Evolutionary conservation across 2,329 filamentous ascomycete species (phyloP), one percentile per base, ranked within the genome.

Genomic region (Monilinia fructicola): DNA sequence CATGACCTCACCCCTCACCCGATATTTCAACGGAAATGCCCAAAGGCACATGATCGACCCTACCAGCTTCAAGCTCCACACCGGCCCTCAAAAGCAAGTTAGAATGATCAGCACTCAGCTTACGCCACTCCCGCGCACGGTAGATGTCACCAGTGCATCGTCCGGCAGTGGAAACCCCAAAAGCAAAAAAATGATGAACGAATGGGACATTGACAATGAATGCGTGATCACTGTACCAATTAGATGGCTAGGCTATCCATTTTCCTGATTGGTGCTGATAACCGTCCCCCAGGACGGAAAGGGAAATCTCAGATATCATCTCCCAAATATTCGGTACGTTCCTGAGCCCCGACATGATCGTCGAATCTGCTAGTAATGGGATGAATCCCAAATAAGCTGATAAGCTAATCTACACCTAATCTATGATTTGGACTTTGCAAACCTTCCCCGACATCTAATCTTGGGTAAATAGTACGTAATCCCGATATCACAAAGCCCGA

Each of bases 241-340:
- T 14, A n/a, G 40, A 58, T 46, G 40, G 21, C 18, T 46, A 14
- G 16, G 16, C 12, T 38, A 50, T 38, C 44, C 11, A 61, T 23
- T 21, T 38, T 26, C 1, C 31, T 31, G 21, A 55, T 4, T 18
- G n/a, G 1, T 38, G 35, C 10, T 12, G 11, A 14, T 35, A 3
- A 14, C 18, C 31, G 28, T 31, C 2, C 23, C n/a, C 42, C 21
- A 2, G 18, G 14, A 50, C 10, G 21, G 44, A 14, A 50, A 50
- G 28, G 42, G 35, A 23, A 3, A 31, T 12, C 31, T 11, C 26
- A 23, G 28, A 14, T 46, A 35, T 48, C 44, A 38, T 38, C 31
- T 50, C 50, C 58, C 58, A 50, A 60, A 23, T 10, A 5, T 26
- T 21, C 44, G 42, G 56, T 48, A 48, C 31, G 44, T 50, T 50